Percentiles rank a stretch among this genome's conserved stretches.
phyloP scores from a whole-genome alignment of 208 protist genomes.

The Leishmania lainsoni region DNA sequence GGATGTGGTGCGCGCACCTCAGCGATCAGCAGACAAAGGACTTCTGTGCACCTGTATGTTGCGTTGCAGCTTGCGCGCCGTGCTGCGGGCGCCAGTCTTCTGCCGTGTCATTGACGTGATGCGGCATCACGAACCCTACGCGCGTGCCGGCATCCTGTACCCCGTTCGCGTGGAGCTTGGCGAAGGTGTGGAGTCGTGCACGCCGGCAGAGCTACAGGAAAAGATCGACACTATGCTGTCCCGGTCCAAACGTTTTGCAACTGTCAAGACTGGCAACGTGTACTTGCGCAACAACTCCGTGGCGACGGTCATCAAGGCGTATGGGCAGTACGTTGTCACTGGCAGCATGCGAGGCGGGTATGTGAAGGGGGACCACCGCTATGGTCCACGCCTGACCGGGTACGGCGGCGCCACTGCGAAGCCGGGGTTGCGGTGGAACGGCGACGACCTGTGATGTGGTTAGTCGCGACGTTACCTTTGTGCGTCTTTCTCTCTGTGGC shows the following conservation, averaged over 20 bases:
- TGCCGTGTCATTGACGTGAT: slow-evolving; percentile 82
- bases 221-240: slow-evolving; percentile 66
- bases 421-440: slow-evolving; percentile 85
- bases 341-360: slow-evolving; percentile 89
- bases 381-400: slow-evolving; percentile 80
- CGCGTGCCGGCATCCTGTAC: slow-evolving; percentile 71
- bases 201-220: slow-evolving; percentile 61
- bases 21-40: slow-evolving; percentile 3
- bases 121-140: slow-evolving; percentile 69
- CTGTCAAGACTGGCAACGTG: slow-evolving; percentile 70
- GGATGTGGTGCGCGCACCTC: neutral
- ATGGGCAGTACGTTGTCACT: slow-evolving; percentile 80
- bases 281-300: slow-evolving; percentile 69
- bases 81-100: slow-evolving; percentile 62
- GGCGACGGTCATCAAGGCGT: slow-evolving; percentile 63
- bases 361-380: slow-evolving; percentile 84
- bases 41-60: slow-evolving; percentile 11
- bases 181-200: slow-evolving; percentile 60
- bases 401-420: slow-evolving; percentile 84
- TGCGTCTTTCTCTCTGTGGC: neutral
- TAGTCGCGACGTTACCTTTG: neutral
- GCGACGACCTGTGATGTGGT: slow-evolving; percentile 64
- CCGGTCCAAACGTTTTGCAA: slow-evolving; percentile 74
- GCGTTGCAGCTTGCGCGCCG: neutral
- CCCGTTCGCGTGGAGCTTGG: slow-evolving; percentile 85